Conservation (phyloP, 2,329 filamentous ascomycete species). For the Nakataea oryzae region DNA sequence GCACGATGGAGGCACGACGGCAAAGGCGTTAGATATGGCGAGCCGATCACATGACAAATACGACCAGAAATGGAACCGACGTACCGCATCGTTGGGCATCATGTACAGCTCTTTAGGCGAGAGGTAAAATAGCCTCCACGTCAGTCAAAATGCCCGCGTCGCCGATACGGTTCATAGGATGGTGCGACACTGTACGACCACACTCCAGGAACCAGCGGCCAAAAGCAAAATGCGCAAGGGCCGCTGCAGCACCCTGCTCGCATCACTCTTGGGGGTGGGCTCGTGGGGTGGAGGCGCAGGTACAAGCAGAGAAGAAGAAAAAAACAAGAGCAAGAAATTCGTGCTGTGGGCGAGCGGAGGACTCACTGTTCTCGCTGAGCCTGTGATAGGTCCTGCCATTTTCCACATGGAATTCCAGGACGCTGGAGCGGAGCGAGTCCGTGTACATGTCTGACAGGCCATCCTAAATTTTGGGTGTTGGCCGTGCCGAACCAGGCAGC, state of each 20-base stretch:
- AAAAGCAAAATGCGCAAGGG: not conserved
- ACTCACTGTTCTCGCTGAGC: conserved; percentile 1
- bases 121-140: not conserved
- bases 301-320: too few relatives aligned
- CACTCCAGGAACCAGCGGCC: not conserved
- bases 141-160: not conserved
- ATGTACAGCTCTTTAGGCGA: conserved; percentile 13
- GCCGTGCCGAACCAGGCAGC: too few relatives aligned
- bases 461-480: not conserved
- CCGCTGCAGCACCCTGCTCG: not conserved
- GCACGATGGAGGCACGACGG: not conserved
- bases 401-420: conserved; percentile 2
- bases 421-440: not conserved
- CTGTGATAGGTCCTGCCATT: conserved; percentile 2
- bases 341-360: too few relatives aligned
- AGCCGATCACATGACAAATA: too few relatives aligned
- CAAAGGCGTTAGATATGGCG: not conserved
- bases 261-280: not conserved
- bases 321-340: not conserved
- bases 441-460: not conserved
- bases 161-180: not conserved
- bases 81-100: conserved; percentile 15
- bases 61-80: not conserved
- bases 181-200: not conserved
- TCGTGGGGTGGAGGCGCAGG: not conserved